Percentiles rank a stretch among this genome's conserved stretches.
Conservation (phyloP, 2,329 filamentous ascomycete species). For the Verticillium nubilum region DNA sequence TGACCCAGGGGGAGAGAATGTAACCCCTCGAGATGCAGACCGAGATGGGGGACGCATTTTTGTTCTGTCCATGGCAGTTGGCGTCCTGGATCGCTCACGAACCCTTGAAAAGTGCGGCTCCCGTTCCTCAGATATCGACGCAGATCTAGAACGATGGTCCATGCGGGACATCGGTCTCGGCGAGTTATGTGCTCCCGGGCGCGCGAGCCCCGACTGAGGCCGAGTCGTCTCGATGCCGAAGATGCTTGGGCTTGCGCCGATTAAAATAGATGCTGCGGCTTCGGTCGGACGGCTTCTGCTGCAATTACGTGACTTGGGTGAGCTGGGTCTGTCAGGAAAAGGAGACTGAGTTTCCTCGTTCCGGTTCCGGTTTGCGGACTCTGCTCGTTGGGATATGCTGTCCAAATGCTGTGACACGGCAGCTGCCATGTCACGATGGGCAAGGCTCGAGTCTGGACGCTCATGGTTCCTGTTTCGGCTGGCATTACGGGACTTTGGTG, state of each 20-base stretch:
- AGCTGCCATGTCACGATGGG: neutral
- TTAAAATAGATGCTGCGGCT: conserved; percentile 13
- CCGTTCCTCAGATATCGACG: neutral
- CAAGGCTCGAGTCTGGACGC: conserved; percentile 16
- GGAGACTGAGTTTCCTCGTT: neutral
- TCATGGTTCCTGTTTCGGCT: conserved; percentile 20
- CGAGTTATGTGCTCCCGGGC: neutral
- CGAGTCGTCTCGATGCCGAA: neutral
- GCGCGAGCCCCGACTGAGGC: neutral
- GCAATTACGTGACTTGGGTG: conserved; percentile 13
- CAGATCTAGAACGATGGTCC: neutral
- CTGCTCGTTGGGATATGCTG: conserved; percentile 16
- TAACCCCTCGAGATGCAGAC: neutral
- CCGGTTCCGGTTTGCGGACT: conserved; percentile 14
- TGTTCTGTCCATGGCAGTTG: neutral
- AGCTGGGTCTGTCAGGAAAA: conserved; percentile 4
- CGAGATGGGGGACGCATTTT: neutral
- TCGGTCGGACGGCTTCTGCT: conserved; percentile 8
- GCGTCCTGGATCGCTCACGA: neutral
- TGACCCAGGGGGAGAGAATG: conserved; percentile 1
- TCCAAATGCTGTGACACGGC: conserved; percentile 17
- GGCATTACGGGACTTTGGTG: conserved; percentile 29
- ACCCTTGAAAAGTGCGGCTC: neutral
- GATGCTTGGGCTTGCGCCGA: conserved; percentile 21
- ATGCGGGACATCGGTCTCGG: neutral